A percentile compares a stretch with the other conserved stretches of the same genome.
These are phyloP conservation scores for Chlamydomonas eustigma DNA, from an alignment of 139 green algal species.

Conservation along the genomic window DNA sequence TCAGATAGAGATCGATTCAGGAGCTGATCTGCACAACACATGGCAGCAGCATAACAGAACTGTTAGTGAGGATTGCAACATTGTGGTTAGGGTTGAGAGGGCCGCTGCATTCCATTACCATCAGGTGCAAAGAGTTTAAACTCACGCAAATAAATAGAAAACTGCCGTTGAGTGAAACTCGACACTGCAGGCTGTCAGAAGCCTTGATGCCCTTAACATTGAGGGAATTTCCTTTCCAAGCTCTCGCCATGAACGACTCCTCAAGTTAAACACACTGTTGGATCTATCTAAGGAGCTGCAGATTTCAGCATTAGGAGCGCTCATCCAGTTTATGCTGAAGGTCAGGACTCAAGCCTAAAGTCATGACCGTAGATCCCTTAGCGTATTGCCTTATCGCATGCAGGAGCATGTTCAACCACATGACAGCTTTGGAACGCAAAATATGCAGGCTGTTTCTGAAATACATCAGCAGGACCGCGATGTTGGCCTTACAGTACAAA, in stretches of 20 bases:
- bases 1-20: not conserved
- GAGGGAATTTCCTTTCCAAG: not conserved
- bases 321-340: not conserved
- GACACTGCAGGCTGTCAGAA: not conserved
- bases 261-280: not conserved
- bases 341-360: not conserved
- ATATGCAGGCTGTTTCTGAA: not conserved
- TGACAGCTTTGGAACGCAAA: not conserved
- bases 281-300: not conserved
- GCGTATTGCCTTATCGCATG: not conserved
- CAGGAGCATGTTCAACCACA: not conserved
- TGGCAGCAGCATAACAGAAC: not conserved
- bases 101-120: not conserved
- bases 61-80: not conserved
- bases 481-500: not conserved
- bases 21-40: not conserved
- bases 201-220: not conserved
- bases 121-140: conserved; percentile 5
- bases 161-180: not conserved
- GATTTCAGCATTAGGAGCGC: not conserved
- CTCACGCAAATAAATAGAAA: not conserved
- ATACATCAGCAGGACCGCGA: not conserved
- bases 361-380: not conserved
- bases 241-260: not conserved
- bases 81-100: not conserved